A percentile compares a stretch with the other conserved stretches of the same genome.
Conservation (phyloP, 805 yeast species). For the Wickerhamiella occidentalis region DNA sequence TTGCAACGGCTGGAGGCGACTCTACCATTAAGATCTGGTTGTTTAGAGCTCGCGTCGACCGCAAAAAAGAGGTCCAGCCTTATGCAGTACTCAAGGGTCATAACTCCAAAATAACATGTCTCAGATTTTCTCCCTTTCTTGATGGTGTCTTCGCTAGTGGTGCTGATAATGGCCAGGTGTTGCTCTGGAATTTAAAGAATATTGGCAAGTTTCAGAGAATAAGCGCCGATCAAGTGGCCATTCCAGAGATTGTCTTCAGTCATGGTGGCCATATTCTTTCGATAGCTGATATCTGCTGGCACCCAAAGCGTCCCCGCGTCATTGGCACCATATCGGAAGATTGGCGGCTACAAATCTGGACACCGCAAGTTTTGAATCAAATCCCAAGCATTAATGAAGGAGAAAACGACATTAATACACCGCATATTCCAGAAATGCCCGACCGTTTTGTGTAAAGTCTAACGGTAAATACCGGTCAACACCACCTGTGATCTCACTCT, state of each 20-base stretch:
- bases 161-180: neutral
- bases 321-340: neutral
- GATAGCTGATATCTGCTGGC: neutral
- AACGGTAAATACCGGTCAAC: too few relatives aligned
- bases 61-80: neutral
- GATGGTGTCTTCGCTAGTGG: conserved; percentile 1
- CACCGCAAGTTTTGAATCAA: neutral
- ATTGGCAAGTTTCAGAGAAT: neutral
- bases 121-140: neutral
- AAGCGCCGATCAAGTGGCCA: neutral
- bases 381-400: neutral
- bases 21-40: neutral
- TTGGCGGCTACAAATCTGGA: neutral
- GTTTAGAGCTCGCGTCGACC: neutral
- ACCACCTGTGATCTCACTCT: too few relatives aligned
- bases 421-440: neutral
- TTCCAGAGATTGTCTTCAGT: neutral
- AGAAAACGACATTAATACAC: neutral
- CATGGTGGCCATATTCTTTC: neutral
- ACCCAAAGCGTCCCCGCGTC: neutral
- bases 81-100: neutral
- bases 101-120: neutral
- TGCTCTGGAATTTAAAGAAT: neutral
- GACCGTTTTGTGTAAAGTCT: neutral
- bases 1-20: conserved; percentile 1